phyloP scores from a whole-genome alignment of 805 yeast species.

The Zygotorulaspora danielsina region DNA sequence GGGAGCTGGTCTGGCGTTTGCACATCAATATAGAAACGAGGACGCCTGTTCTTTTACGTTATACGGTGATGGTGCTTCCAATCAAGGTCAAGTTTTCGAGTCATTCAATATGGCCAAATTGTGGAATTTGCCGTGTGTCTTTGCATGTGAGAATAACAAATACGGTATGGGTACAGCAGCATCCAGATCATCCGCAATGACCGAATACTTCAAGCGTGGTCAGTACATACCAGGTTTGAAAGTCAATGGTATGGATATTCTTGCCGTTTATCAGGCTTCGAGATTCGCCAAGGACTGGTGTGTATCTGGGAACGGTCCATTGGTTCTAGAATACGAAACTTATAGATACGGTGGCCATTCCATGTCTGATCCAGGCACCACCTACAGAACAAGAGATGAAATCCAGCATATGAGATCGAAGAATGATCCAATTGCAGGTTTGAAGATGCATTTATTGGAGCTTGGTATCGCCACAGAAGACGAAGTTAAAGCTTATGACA shows the following conservation, averaged over 20 bases:
- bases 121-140: slow-evolving; percentile 93
- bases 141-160: slow-evolving; percentile 97
- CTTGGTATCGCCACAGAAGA: slow-evolving; percentile 86
- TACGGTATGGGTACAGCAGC: slow-evolving; percentile 99
- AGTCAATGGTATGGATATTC: slow-evolving; percentile 97
- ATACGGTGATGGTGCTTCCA: slow-evolving; percentile 99
- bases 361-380: slow-evolving; percentile 99
- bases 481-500: slow-evolving; percentile 90
- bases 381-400: slow-evolving; percentile 99
- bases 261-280: slow-evolving; percentile 93
- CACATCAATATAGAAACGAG: slow-evolving; percentile 89
- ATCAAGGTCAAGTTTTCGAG: slow-evolving; percentile 99
- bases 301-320: slow-evolving; percentile 89
- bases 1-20: slow-evolving; percentile 98
- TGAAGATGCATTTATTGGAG: slow-evolving; percentile 81
- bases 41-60: slow-evolving; percentile 77
- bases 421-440: slow-evolving; percentile 96
- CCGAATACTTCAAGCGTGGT: slow-evolving; percentile 98
- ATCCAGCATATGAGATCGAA: slow-evolving; percentile 98
- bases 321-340: slow-evolving; percentile 94
- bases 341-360: slow-evolving; percentile 99
- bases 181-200: slow-evolving; percentile 91
- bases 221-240: slow-evolving; percentile 98
- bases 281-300: slow-evolving; percentile 97
- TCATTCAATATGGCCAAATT: slow-evolving; percentile 98